A percentile compares a stretch with the other conserved stretches of the same genome.
Conservation (phyloP, 2,329 filamentous ascomycete genomes). For the Beauveria sp. region DNA sequence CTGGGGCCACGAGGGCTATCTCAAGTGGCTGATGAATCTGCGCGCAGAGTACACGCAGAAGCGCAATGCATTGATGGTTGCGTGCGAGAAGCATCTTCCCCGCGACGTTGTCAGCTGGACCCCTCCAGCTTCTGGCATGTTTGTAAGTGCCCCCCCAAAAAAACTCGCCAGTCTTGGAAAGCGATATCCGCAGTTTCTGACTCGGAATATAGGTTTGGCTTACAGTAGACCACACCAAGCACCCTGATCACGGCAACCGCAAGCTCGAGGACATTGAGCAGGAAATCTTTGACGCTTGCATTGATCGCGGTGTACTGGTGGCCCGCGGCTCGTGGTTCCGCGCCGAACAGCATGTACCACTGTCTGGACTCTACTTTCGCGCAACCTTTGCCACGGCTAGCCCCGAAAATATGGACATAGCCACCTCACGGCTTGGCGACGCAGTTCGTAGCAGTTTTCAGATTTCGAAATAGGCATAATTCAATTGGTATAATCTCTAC, state of each 20-base stretch:
- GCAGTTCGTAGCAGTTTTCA: slow-evolving; percentile 49
- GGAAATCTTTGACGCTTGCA: slow-evolving; percentile 71
- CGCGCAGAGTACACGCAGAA: slow-evolving; percentile 73
- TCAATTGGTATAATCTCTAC: neutral
- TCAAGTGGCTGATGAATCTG: slow-evolving; percentile 82
- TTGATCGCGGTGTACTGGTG: slow-evolving; percentile 70
- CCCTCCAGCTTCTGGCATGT: slow-evolving; percentile 88
- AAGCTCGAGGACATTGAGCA: slow-evolving; percentile 67
- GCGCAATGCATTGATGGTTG: slow-evolving; percentile 66
- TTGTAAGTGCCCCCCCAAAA: slow-evolving; percentile 51
- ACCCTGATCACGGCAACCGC: slow-evolving; percentile 50
- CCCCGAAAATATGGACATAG: slow-evolving; percentile 60
- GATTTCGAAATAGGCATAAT: neutral
- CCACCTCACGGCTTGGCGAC: slow-evolving; percentile 66
- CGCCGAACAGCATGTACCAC: slow-evolving; percentile 56
- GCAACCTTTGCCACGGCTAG: slow-evolving; percentile 82
- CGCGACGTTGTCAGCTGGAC: slow-evolving; percentile 71
- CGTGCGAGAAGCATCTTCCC: slow-evolving; percentile 74
- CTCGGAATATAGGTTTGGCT: slow-evolving; percentile 56
- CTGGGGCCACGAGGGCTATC: slow-evolving; percentile 87
- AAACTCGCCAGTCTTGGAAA: neutral
- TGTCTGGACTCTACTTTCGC: slow-evolving; percentile 72
- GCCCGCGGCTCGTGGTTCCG: slow-evolving; percentile 88
- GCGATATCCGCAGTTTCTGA: neutral
- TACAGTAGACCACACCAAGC: slow-evolving; percentile 55